phyloP scores from a whole-genome alignment of 2,329 filamentous ascomycete species.

The Ophiostoma quercus region DNA sequence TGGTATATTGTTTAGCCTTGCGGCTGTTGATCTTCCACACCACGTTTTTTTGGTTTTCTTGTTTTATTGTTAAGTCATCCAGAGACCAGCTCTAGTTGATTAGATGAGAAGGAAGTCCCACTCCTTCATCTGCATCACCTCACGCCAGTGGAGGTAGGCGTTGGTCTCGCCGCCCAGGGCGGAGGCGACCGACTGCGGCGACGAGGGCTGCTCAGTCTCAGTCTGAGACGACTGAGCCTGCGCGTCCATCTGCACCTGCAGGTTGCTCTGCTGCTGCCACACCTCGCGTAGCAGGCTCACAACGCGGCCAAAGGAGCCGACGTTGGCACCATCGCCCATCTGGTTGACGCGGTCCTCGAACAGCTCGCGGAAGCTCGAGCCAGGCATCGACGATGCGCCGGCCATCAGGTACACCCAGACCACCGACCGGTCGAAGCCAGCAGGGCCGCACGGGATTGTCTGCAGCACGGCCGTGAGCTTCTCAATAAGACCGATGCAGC shows the following conservation, averaged over 20 bases:
- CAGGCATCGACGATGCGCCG: conserved; percentile 68
- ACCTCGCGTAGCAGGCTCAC: conserved; percentile 72
- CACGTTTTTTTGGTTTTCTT: neutral
- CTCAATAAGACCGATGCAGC: conserved; percentile 70
- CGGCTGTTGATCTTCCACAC: conserved; percentile 9
- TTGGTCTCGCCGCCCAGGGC: conserved; percentile 27
- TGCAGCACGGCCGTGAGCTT: conserved; percentile 72
- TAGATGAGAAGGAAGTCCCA: conserved; percentile 92
- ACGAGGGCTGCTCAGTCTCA: conserved; percentile 30
- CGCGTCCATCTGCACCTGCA: conserved; percentile 27
- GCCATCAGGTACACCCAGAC: conserved; percentile 91
- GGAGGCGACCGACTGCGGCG: conserved; percentile 30
- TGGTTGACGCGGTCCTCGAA: conserved; percentile 69
- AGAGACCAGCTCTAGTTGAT: conserved; percentile 49
- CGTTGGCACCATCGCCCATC: conserved; percentile 70
- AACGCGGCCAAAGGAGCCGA: conserved; percentile 83
- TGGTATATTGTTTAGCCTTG: conserved; percentile 8
- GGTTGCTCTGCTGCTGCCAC: conserved; percentile 68
- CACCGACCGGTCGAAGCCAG: conserved; percentile 83
- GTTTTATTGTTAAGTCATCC: neutral
- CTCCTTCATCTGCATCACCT: conserved; percentile 83
- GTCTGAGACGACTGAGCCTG: neutral
- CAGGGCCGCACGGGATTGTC: conserved; percentile 72
- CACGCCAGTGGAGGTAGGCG: conserved; percentile 82
- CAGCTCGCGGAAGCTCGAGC: conserved; percentile 69